Conservation (phyloP, 129 eudicot genomes). For the Apium graveolens region DNA sequence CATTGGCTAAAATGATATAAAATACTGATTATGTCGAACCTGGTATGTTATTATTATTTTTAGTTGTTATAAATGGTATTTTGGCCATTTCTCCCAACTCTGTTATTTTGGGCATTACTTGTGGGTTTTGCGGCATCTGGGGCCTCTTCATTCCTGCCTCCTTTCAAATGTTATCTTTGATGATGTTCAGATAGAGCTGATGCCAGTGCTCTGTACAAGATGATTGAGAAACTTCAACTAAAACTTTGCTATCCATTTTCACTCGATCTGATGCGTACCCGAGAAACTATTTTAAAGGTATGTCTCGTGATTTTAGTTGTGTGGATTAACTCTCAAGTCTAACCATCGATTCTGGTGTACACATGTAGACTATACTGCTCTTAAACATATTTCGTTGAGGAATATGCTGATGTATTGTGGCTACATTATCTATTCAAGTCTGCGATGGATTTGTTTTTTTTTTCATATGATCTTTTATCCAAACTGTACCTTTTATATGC, state of each 20-base stretch:
- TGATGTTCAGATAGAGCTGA: conserved; percentile 44
- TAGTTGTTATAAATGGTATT: no score
- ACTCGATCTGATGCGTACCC: conserved; percentile 58
- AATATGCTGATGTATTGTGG: not conserved
- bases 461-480: not conserved
- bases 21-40: no score
- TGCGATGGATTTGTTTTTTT: not conserved
- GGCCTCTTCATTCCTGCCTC: no score
- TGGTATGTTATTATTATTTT: no score
- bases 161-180: conserved; percentile 30
- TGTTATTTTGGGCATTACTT: no score
- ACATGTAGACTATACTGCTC: not conserved
- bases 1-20: no score
- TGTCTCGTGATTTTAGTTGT: conserved; percentile 8
- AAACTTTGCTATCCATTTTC: conserved; percentile 63
- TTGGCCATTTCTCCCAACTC: no score
- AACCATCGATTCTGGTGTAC: no score
- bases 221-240: conserved; percentile 64
- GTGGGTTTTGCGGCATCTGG: no score
- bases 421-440: not conserved
- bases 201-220: conserved; percentile 47
- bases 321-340: not conserved
- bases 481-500: not conserved
- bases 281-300: conserved; percentile 75
- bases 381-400: not conserved